Conservation (phyloP, 2,329 filamentous ascomycete species). For the Colletotrichum salicis region DNA sequence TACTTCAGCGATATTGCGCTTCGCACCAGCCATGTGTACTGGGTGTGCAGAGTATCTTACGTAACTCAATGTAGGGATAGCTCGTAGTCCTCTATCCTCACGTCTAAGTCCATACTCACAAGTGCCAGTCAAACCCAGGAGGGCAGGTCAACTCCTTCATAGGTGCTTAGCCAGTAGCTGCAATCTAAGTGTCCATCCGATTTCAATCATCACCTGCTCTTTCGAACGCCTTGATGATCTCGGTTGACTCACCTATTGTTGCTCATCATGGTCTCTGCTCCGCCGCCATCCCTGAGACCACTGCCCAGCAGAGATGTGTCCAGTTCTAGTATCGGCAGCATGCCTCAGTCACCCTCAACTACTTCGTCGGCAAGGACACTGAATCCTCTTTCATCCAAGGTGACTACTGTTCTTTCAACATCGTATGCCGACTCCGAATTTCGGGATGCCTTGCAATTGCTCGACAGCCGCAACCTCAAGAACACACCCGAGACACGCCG, state of each 20-base stretch:
- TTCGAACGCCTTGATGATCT: not conserved
- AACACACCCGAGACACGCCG: conserved; percentile 84
- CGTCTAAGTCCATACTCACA: no score
- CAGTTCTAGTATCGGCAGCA: conserved; percentile 5
- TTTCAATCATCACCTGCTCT: not conserved
- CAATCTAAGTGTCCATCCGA: not conserved
- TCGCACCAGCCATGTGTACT: no score
- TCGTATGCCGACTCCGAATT: conserved; percentile 95
- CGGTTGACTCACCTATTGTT: not conserved
- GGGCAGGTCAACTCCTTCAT: not conserved
- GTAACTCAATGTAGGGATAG: no score
- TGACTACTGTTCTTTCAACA: conserved; percentile 86
- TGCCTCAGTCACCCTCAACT: conserved; percentile 38
- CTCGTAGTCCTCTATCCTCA: no score
- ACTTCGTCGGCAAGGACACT: conserved; percentile 51
- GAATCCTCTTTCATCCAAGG: conserved; percentile 81
- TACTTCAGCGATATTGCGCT: no score
- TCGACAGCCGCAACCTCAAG: conserved; percentile 76
- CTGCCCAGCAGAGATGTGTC: conserved; percentile 32
- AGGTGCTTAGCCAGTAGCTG: not conserved
- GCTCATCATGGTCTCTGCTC: conserved; percentile 13
- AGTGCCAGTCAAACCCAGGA: not conserved
- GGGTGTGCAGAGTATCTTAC: no score
- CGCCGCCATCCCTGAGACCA: conserved; percentile 3
- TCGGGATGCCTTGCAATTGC: conserved; percentile 80